Percentiles rank a stretch among this genome's conserved stretches.
Conservation (phyloP, 768 basidiomycete genomes). For the Podaxis carcinomalis region DNA sequence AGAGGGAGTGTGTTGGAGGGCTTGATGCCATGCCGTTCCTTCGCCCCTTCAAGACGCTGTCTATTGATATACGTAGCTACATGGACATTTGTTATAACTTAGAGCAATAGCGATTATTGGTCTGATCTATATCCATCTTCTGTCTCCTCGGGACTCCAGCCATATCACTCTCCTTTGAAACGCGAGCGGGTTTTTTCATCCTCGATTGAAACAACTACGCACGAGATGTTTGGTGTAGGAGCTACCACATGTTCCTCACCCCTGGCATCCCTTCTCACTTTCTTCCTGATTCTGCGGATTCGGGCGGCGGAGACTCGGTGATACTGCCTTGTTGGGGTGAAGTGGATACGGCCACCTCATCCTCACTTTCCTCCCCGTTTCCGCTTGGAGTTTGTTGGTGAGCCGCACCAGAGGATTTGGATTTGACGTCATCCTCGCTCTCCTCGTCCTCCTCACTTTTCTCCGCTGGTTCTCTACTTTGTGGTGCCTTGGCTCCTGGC, state of each 20-base stretch:
- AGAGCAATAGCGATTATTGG: not conserved
- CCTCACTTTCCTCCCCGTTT: conserved; percentile 12
- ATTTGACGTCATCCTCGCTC: conserved; percentile 5
- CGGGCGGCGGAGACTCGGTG: not conserved
- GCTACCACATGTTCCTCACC: too few relatives aligned
- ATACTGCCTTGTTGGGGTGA: not conserved
- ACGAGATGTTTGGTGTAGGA: too few relatives aligned
- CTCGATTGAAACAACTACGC: too few relatives aligned
- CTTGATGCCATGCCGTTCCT: not conserved
- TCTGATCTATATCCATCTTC: not conserved
- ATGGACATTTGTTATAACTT: not conserved
- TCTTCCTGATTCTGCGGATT: not conserved
- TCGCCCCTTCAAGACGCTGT: too few relatives aligned
- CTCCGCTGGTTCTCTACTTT: conserved; percentile 7
- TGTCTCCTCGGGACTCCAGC: too few relatives aligned
- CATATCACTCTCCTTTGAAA: too few relatives aligned
- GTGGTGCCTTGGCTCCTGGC: conserved; percentile 10
- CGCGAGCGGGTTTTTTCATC: too few relatives aligned
- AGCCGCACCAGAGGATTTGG: not conserved
- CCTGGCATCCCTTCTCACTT: not conserved
- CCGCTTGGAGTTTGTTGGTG: not conserved
- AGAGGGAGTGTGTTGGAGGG: not conserved
- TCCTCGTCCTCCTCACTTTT: conserved; percentile 3
- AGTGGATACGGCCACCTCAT: conserved; percentile 5
- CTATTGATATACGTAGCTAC: not conserved